Base-by-base conservation (phyloP, 1,284 basidiomycete species). In the Phlebopus sp. region DNA sequence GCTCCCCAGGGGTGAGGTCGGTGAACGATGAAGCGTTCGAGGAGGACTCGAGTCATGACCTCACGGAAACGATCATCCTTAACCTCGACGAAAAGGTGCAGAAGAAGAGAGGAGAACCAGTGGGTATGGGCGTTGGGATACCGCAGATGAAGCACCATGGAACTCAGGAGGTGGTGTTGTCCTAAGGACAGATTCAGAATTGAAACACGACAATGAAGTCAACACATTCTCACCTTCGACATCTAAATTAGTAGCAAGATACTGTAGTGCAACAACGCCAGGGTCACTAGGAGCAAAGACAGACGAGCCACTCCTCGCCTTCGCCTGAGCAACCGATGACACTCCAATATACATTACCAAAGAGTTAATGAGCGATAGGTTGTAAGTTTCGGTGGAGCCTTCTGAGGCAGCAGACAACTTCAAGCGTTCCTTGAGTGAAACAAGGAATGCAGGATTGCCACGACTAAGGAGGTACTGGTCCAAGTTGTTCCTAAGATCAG, bases 1-100 rank as follows among this genome's bases (percentile, higher is more conserved):
- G 94, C 84, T 50, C 95, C 96, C 92, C 94, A 98, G n/a, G 96
- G 94, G 62, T 98, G 95, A 45, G 96, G 96, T 37, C 92, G 85
- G 63, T 93, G 84, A 46, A 93, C 93, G 50, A 98, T 82, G 69
- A 97, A 89, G 32, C 96, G 84, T 67, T 98, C 95, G 56, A 99
- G 76, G 23, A 99, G 78, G 25, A 97, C 92, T 50, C 90, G 88
- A 35, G 91, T 88, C 73, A 97, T 84, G 55, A 96, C 83, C 71
- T 98, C 96, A 56, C 86, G 81, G 71, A 97, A 89, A 36, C 78
- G 79, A 43, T 89, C 87, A 52, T 82, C 81, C 58, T 81, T 78
- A 45, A 86, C 76, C 58, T 91, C 84, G 37, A 76, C 63, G 72
- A 98, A 99, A 37, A 97, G 81, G 68, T 93, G 80, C 40, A 98